A percentile compares a stretch with the other conserved stretches of the same genome.
These are phyloP conservation scores for Filobasidium floriforme DNA, from an alignment of 768 basidiomycete species.

Conservation along the genomic window DNA sequence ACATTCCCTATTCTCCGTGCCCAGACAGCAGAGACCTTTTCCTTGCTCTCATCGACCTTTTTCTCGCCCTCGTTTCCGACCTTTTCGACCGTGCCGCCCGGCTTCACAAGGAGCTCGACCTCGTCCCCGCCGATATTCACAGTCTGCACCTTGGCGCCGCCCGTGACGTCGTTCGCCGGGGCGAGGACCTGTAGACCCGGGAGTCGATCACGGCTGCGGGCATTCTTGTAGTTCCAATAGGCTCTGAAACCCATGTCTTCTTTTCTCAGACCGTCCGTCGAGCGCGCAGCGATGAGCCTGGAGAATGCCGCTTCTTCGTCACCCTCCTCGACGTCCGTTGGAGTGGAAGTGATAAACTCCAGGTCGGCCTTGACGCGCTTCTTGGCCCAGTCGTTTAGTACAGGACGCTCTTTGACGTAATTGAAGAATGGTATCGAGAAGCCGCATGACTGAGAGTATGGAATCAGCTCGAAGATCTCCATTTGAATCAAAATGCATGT, in stretches of 20 bases:
- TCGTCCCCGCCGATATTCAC: background rate
- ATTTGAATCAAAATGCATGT: background rate
- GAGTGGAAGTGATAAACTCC: background rate
- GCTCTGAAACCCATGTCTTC: slow-evolving; percentile 4
- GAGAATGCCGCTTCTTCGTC: background rate
- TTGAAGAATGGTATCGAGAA: slow-evolving; percentile 20
- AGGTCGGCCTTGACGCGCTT: slow-evolving; percentile 12
- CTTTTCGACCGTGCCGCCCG: background rate
- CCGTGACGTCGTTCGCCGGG: background rate
- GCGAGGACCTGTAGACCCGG: slow-evolving; percentile 12
- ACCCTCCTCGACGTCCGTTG: background rate
- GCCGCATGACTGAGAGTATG: slow-evolving; percentile 13
- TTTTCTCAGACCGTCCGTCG: background rate
- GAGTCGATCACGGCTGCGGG: slow-evolving; percentile 6
- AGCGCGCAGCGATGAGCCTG: background rate
- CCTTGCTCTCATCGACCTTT: background rate
- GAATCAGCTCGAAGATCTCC: background rate
- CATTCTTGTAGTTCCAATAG: slow-evolving; percentile 20
- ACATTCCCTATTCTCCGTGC: background rate
- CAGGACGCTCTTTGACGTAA: slow-evolving; percentile 19
- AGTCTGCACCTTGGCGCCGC: background rate
- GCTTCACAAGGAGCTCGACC: background rate
- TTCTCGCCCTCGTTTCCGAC: background rate
- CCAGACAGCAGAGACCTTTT: background rate
- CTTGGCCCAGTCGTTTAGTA: slow-evolving; percentile 16